Base-by-base conservation (phyloP, 129 eudicot species). In the Lonicera japonica region DNA sequence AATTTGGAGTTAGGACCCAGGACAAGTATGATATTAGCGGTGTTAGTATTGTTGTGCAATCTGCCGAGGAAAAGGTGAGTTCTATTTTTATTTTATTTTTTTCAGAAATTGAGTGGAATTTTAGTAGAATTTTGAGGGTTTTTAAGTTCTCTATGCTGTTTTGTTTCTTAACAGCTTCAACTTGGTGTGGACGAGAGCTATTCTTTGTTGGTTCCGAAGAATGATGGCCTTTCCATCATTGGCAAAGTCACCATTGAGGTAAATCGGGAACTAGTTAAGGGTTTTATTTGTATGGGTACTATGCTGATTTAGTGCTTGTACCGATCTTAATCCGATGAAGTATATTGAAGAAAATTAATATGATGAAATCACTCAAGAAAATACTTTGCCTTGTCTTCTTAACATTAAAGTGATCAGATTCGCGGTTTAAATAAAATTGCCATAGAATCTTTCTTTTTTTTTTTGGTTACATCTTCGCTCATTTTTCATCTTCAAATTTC, bases 171-270 rank as follows among this genome's bases (percentile, higher is more conserved):
- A 55, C 70, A 84, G 97, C 84, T 90, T 66, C 83, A 80, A 75
- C 85, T 87, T 64, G 99, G 99, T 50, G 88, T 79, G 40, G 96
- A 92, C 39, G 99, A 92, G 85, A 92, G 89, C 71, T 88, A 92
- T 69, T 76, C 83, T 16, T 78, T 92, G 81, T 41, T 75, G 63
- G 81, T 92, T 69, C 75, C 70, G 17, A 71, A 71, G 70, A 79
- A 36, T 23, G 81, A 82, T 58, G 88, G 46, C 25, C 79, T 25
- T 51, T 83, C 99, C 2, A 70, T 88, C 18, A 53, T 85, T 43
- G 88, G 89, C 9, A 81, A 66, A 56, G 84, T 77, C 63, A 78
- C 88, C 4, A 85, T 92, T 73, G 86, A 87, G 89, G 98, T 86
- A 68, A 58, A 29, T 29, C 6, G 36, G 36, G n/a, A n/a, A n/a